Conservation (phyloP, 2,329 filamentous ascomycete species). For the Trichoderma brevicompactum region DNA sequence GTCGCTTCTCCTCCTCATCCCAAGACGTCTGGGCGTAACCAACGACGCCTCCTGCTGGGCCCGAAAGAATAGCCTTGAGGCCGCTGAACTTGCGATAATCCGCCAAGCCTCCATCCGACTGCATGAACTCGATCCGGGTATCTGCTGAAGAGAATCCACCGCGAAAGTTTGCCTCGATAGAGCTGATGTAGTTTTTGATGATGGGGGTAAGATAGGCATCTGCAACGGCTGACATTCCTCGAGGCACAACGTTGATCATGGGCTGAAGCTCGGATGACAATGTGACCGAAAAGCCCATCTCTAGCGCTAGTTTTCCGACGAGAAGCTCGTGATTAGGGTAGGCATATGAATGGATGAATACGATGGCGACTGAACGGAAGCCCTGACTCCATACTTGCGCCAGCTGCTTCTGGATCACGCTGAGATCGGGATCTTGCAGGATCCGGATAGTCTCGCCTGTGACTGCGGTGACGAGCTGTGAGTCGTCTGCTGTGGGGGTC, state of each 20-base stretch:
- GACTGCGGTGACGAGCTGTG: slow-evolving; percentile 68
- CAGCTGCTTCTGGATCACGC: slow-evolving; percentile 59
- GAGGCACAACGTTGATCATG: slow-evolving; percentile 51
- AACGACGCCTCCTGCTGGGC: slow-evolving; percentile 77
- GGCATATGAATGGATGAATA: slow-evolving; percentile 73
- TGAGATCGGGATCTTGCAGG: slow-evolving; percentile 61
- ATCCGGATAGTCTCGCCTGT: slow-evolving; percentile 72
- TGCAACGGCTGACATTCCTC: slow-evolving; percentile 49
- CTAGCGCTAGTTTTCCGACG: slow-evolving; percentile 42
- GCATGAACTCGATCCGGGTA: slow-evolving; percentile 73
- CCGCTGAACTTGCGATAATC: slow-evolving; percentile 69
- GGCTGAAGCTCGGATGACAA: slow-evolving; percentile 46
- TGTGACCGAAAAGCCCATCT: slow-evolving; percentile 50
- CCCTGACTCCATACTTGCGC: slow-evolving; percentile 65
- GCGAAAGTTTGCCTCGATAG: slow-evolving; percentile 44
- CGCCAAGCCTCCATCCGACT: slow-evolving; percentile 58
- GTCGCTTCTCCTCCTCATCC: slow-evolving; percentile 67
- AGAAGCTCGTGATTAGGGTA: slow-evolving; percentile 60
- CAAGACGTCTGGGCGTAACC: slow-evolving; percentile 76
- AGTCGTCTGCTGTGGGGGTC: slow-evolving; percentile 54
- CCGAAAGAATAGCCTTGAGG: slow-evolving; percentile 70
- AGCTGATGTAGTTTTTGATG: slow-evolving; percentile 43
- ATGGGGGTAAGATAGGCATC: slow-evolving; percentile 51
- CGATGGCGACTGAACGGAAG: slow-evolving; percentile 58
- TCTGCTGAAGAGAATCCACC: slow-evolving; percentile 40